phyloP scores from a whole-genome alignment of 2,329 filamentous ascomycete species.

The Penicillium vulpinum region DNA sequence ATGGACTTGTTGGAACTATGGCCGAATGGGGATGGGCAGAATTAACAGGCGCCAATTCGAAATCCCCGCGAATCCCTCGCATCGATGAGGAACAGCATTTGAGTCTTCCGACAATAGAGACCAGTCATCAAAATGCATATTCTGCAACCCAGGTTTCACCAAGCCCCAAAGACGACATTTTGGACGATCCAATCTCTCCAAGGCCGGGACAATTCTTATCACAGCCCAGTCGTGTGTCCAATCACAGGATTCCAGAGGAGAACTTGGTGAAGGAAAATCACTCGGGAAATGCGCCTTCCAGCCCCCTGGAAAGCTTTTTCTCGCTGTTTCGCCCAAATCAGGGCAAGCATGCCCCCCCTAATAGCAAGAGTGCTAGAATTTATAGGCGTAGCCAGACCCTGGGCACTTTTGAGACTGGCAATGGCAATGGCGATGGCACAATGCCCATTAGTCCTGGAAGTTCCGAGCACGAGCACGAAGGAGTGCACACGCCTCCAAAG shows the following conservation, averaged over 20 bases:
- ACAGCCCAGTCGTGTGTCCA: slow-evolving; percentile 15
- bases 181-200: slow-evolving; percentile 15
- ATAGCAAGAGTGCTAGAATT: slow-evolving; percentile 58
- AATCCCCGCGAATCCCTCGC: slow-evolving; percentile 50
- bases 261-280: slow-evolving; percentile 16
- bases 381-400: slow-evolving; percentile 78
- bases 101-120: slow-evolving; percentile 14
- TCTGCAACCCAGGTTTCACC: slow-evolving; percentile 20
- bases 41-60: slow-evolving; percentile 68
- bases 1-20: slow-evolving; percentile 86
- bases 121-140: neutral
- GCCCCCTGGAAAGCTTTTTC: slow-evolving; percentile 65
- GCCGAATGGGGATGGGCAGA: slow-evolving; percentile 95
- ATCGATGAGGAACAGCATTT: slow-evolving; percentile 27
- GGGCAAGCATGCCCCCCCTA: slow-evolving; percentile 51
- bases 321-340: slow-evolving; percentile 70
- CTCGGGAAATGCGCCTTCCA: slow-evolving; percentile 37
- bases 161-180: slow-evolving; percentile 8
- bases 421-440: slow-evolving; percentile 10
- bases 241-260: slow-evolving; percentile 6
- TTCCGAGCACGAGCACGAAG: slow-evolving; percentile 51
- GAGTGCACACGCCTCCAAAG: slow-evolving; percentile 71
- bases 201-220: slow-evolving; percentile 22
- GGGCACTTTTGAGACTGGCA: slow-evolving; percentile 28
- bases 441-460: slow-evolving; percentile 49